A percentile compares a stretch with the other conserved stretches of the same genome.
Conservation (phyloP, 306 rosid species). For the cucumber (Cucumis sativus) region DNA sequence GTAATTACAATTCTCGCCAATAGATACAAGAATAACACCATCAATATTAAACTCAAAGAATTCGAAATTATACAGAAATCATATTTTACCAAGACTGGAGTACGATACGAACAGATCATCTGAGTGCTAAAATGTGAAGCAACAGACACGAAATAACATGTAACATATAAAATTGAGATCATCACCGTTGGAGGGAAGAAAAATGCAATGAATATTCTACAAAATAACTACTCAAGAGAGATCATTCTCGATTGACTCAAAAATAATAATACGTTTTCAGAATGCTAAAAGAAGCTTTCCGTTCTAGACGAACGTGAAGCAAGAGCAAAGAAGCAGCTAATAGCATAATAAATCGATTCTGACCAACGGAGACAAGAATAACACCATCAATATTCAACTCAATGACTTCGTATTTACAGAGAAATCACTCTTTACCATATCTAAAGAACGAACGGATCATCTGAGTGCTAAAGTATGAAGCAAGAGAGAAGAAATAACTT, state of each 20-base stretch:
- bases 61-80: not conserved
- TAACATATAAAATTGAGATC: not conserved
- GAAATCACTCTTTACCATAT: not conserved
- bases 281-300: not conserved
- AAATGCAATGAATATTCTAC: not conserved
- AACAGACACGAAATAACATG: not conserved
- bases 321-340: not conserved
- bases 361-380: not conserved
- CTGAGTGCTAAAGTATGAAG: not conserved
- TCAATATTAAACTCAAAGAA: not conserved
- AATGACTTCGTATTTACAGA: not conserved
- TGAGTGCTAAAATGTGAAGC: not conserved
- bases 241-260: not conserved
- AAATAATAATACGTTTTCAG: not conserved
- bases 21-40: not conserved
- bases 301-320: not conserved
- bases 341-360: not conserved
- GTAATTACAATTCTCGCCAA: not conserved
- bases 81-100: not conserved
- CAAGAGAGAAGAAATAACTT: not conserved
- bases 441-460: not conserved
- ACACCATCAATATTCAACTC: not conserved
- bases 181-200: not conserved
- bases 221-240: not conserved
- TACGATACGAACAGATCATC: not conserved